These are phyloP conservation scores for Euphorbia lathyris DNA, from an alignment of 345 rosid genomes.

Conservation along the genomic window DNA sequence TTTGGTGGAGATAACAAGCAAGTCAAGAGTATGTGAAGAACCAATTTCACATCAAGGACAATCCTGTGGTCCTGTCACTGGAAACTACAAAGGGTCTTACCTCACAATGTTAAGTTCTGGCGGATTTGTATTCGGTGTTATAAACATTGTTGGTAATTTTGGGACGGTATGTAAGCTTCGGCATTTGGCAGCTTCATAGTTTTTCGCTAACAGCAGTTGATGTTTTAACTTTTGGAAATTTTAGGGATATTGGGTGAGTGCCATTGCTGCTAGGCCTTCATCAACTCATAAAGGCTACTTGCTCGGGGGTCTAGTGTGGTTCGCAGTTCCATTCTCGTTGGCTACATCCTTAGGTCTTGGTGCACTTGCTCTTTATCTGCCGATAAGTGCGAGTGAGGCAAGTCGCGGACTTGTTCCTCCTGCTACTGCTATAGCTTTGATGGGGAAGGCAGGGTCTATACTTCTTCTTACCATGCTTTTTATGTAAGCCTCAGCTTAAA, in stretches of 20 bases:
- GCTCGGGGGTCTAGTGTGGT: conserved; percentile 91
- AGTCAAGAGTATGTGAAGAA: conserved; percentile 61
- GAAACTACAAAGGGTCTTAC: conserved; percentile 69
- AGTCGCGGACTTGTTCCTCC: conserved; percentile 83
- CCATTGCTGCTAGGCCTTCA: conserved; percentile 92
- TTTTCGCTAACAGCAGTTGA: conserved; percentile 9
- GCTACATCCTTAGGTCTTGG: conserved; percentile 95
- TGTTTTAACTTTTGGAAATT: background rate
- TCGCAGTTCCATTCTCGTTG: conserved; percentile 88
- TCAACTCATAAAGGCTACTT: conserved; percentile 91
- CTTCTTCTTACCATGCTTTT: conserved; percentile 94
- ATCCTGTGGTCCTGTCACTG: conserved; percentile 80
- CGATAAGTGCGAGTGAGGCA: conserved; percentile 66
- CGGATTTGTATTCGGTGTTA: conserved; percentile 83
- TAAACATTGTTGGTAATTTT: conserved; percentile 84
- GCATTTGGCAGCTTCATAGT: conserved; percentile 14
- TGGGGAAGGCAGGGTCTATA: conserved; percentile 91
- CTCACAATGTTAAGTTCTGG: conserved; percentile 90
- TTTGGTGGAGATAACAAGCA: conserved; percentile 53
- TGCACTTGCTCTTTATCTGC: conserved; percentile 88
- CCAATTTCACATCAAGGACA: conserved; percentile 69
- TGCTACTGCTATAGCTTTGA: conserved; percentile 89
- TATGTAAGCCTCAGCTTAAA: conserved; percentile 53
- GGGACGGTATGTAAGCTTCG: conserved; percentile 77
- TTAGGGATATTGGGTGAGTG: conserved; percentile 97